phyloP scores from a whole-genome alignment of 768 basidiomycete genomes.

The Hygrophorus pudorinus region DNA sequence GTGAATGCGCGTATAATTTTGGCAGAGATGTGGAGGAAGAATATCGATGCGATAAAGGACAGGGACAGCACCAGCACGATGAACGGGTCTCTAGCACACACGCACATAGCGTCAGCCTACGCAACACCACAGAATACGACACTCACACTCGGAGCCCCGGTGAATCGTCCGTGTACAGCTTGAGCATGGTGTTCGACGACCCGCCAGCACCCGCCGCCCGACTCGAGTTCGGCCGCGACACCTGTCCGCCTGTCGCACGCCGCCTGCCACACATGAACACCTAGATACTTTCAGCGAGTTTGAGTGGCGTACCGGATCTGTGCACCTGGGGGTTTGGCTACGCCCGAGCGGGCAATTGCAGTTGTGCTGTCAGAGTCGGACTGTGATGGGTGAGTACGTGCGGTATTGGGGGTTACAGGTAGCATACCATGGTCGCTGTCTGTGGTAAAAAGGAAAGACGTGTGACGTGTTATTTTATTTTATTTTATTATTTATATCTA shows the following conservation, averaged over 20 bases:
- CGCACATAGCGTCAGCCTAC: not conserved
- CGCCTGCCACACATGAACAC: slow-evolving; percentile 34
- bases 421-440: too few species aligned
- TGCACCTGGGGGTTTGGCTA: slow-evolving; percentile 69
- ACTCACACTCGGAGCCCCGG: slow-evolving; percentile 95
- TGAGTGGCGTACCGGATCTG: slow-evolving; percentile 67
- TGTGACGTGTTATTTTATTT: too few species aligned
- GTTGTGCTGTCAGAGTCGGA: slow-evolving; percentile 68
- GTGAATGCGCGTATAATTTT: slow-evolving; percentile 89
- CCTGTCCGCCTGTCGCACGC: slow-evolving; percentile 58
- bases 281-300: not conserved
- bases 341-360: slow-evolving; percentile 30
- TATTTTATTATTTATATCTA: too few species aligned
- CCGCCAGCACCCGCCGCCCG: slow-evolving; percentile 94
- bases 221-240: slow-evolving; percentile 70
- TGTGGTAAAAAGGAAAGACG: too few species aligned
- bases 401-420: too few species aligned
- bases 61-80: slow-evolving; percentile 93
- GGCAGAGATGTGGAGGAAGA: slow-evolving; percentile 96
- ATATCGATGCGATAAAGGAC: slow-evolving; percentile 95
- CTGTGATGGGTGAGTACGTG: too few species aligned
- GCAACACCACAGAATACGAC: not conserved
- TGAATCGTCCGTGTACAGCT: slow-evolving; percentile 97
- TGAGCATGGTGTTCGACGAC: slow-evolving; percentile 96
- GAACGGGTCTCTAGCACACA: slow-evolving; percentile 71